Evolutionary conservation across 2,329 filamentous ascomycete species (phyloP).

Genomic region (Didymella lethalis): DNA sequence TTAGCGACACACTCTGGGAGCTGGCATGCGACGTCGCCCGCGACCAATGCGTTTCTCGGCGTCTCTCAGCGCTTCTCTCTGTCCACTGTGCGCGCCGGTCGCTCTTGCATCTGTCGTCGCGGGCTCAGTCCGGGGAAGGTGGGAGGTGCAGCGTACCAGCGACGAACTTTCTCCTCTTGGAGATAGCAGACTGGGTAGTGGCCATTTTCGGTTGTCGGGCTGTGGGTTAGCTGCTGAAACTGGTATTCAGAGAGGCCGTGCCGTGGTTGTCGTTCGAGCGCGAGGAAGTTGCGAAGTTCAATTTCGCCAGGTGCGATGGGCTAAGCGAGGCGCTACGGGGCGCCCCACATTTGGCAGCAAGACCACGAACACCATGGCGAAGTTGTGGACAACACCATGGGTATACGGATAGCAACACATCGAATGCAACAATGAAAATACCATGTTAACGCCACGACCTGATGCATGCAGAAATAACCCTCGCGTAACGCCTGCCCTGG

Average conservation of each 20-base stretch:
- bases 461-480: background rate
- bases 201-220: constrained; percentile 50
- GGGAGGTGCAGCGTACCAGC: constrained; percentile 52
- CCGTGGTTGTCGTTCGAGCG: constrained; percentile 28
- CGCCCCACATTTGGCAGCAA: background rate
- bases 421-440: background rate
- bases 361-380: background rate
- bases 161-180: constrained; percentile 81
- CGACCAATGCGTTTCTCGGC: background rate
- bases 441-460: background rate
- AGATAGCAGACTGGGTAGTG: constrained; percentile 59
- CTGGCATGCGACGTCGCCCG: constrained; percentile 14
- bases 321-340: background rate
- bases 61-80: background rate
- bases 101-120: background rate
- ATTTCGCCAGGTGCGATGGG: constrained; percentile 13
- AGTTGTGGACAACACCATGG: background rate
- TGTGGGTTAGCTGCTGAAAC: constrained; percentile 48
- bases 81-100: constrained; percentile 12
- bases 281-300: constrained; percentile 11
- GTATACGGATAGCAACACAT: background rate
- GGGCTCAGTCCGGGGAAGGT: constrained; percentile 13
- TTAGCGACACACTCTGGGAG: constrained; percentile 30
- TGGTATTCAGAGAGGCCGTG: constrained; percentile 47
- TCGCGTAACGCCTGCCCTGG: constrained; percentile 9